Percentiles rank a stretch among this genome's conserved stretches.
phyloP scores from a whole-genome alignment of 2,329 filamentous ascomycete genomes.

The Alternaria brassicae region DNA sequence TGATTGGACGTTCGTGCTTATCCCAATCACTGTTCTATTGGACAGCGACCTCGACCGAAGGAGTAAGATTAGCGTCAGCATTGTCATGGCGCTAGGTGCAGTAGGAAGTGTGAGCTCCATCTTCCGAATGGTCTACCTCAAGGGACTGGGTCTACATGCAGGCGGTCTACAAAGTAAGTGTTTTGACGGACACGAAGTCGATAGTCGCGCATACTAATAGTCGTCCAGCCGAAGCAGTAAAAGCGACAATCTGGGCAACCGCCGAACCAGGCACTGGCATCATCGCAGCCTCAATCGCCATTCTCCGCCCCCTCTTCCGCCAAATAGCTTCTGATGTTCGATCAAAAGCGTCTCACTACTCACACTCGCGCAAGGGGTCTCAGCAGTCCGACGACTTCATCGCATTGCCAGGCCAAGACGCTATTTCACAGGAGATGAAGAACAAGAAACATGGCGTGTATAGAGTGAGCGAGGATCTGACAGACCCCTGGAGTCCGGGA shows the following conservation, averaged over 20 bases:
- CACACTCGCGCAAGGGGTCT: slow-evolving; percentile 16
- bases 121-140: slow-evolving; percentile 43
- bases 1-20: slow-evolving; percentile 47
- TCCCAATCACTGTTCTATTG: slow-evolving; percentile 43
- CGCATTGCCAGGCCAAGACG: slow-evolving; percentile 21
- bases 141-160: slow-evolving; percentile 29
- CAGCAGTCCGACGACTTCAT: slow-evolving; percentile 16
- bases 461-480: slow-evolving; percentile 6
- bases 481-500: slow-evolving; percentile 32
- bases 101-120: slow-evolving; percentile 43
- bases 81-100: slow-evolving; percentile 55
- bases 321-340: slow-evolving; percentile 32
- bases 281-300: slow-evolving; percentile 57
- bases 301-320: slow-evolving; percentile 55
- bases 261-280: slow-evolving; percentile 61
- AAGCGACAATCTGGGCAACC: slow-evolving; percentile 56
- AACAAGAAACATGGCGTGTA: slow-evolving; percentile 19
- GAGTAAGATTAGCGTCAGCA: slow-evolving; percentile 56
- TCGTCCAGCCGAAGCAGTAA: slow-evolving; percentile 41
- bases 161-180: slow-evolving; percentile 18
- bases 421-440: not conserved
- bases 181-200: not conserved
- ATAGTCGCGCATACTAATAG: slow-evolving; percentile 9
- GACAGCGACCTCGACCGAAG: slow-evolving; percentile 54
- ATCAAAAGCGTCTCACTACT: slow-evolving; percentile 22